These are phyloP conservation scores for Blastomyces emzantsi DNA, from an alignment of 2,329 filamentous ascomycete genomes.

Conservation along the genomic window DNA sequence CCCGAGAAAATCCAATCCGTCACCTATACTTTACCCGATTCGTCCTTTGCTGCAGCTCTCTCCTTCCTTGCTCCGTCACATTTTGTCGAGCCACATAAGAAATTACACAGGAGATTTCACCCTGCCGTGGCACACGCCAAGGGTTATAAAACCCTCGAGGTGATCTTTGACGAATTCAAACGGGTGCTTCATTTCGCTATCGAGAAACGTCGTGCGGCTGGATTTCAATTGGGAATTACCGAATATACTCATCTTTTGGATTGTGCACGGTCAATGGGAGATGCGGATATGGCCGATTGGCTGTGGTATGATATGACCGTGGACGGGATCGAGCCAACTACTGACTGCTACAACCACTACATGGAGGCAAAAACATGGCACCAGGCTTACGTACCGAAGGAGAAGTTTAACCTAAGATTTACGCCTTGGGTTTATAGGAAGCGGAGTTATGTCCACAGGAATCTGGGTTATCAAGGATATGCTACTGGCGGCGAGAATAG, in stretches of 20 bases:
- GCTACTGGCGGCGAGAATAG: conserved; percentile 23
- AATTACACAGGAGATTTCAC: conserved; percentile 44
- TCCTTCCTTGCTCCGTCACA: conserved; percentile 51
- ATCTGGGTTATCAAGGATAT: conserved; percentile 25
- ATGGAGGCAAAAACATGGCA: conserved; percentile 45
- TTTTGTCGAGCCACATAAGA: conserved; percentile 40
- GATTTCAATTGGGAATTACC: conserved; percentile 32
- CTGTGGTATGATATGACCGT: conserved; percentile 41
- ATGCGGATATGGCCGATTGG: conserved; percentile 34
- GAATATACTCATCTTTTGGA: conserved; percentile 48
- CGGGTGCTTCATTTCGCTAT: conserved; percentile 32
- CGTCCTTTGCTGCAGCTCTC: conserved; percentile 56
- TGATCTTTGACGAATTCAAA: conserved; percentile 34
- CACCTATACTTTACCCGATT: conserved; percentile 39
- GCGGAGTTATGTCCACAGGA: conserved; percentile 15
- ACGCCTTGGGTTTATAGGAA: conserved; percentile 26
- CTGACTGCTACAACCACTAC: conserved; percentile 47
- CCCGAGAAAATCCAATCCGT: conserved; percentile 6
- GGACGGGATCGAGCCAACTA: conserved; percentile 36
- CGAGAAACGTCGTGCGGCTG: conserved; percentile 29
- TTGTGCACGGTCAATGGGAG: conserved; percentile 42
- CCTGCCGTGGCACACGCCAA: conserved; percentile 37
- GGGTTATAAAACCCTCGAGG: conserved; percentile 31
- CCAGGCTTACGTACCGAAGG: conserved; percentile 29
- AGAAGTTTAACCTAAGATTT: conserved; percentile 34